Evolutionary conservation across 176 grass and related monocot species (phyloP), one percentile per base, ranked within the genome.

Genomic region (Metroxylon sagu): DNA sequence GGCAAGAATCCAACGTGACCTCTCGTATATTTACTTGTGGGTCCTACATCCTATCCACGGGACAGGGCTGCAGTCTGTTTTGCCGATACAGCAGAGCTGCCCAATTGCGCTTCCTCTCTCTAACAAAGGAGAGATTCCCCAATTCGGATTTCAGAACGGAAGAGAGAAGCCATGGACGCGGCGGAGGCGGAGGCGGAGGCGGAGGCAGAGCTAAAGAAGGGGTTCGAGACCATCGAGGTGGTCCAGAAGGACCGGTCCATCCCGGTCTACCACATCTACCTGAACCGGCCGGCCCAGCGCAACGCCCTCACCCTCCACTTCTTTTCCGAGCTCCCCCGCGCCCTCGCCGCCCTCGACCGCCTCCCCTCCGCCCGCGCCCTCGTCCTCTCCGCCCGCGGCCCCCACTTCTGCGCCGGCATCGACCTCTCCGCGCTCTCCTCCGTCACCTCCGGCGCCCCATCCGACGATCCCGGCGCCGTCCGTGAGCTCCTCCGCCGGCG

Each of bases 381-480:
- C 70, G 71, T 90, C 54, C 60, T 88, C 61, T 82, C 80, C 15
- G 80, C 71, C 50, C 18, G 56, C 4, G 87, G 87, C 2, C 74
- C 83, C 3, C 92, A 90, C 65, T 96, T 90, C 83, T 96, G 74
- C 78, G 59, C 83, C 16, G 86, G 92, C 56, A 85, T 88, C 73
- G 79, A 90, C 43, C 71, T 96, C 48, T 80, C 78, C 2, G 64
- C 52, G n/a, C 86, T 73, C 67, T 74, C 49, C 78, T 52, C 77
- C 53, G 48, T 79, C 62, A 5, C 64, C 21, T 3, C 78, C 23
- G 2, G 16, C 65, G 0, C 48, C 30, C 7, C 14, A 10, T 58
- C 12, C 29, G 17, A 19, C 29, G 85, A 89, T 48, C 79, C 78
- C 31, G 80, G 48, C 14, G 60, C 67, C 6, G 66, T 53, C 2